Conservation (phyloP, 2,329 filamentous ascomycete genomes). For the Phaeophleospora eucalypticola region DNA sequence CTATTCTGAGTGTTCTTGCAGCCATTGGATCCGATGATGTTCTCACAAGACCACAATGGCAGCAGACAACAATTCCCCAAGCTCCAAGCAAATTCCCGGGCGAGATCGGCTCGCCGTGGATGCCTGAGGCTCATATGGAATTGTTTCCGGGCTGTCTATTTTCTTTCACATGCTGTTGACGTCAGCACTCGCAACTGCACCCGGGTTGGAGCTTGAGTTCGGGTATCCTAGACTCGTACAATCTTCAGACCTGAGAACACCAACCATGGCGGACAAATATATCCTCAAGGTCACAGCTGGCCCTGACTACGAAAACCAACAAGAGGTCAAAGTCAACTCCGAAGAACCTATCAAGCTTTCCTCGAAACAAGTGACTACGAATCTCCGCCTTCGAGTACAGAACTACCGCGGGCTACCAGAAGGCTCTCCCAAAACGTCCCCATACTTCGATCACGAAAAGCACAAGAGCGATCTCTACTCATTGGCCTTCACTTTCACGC, state of each 20-base stretch:
- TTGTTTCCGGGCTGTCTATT: not conserved
- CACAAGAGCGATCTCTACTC: conserved; percentile 79
- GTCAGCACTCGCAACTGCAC: no score
- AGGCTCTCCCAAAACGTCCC: conserved; percentile 62
- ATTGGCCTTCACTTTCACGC: conserved; percentile 73
- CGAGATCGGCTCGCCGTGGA: not conserved
- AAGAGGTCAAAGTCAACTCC: conserved; percentile 71
- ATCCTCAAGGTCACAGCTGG: conserved; percentile 79
- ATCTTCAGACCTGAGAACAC: no score
- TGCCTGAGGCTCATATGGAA: not conserved
- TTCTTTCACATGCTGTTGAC: not conserved
- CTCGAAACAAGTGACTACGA: conserved; percentile 59
- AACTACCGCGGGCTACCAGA: conserved; percentile 66
- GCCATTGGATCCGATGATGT: conserved; percentile 10
- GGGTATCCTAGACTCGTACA: no score
- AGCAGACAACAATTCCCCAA: not conserved
- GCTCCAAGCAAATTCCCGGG: not conserved
- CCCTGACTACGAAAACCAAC: conserved; percentile 68
- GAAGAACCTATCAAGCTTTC: conserved; percentile 59
- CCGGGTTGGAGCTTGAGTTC: no score
- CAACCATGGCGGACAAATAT: conserved; percentile 70
- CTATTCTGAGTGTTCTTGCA: conserved; percentile 11
- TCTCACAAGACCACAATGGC: not conserved
- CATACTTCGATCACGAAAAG: conserved; percentile 70
- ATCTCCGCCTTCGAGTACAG: conserved; percentile 71